Base-by-base conservation (phyloP, 2,329 filamentous ascomycete species). In the Trichophyton verrucosum region DNA sequence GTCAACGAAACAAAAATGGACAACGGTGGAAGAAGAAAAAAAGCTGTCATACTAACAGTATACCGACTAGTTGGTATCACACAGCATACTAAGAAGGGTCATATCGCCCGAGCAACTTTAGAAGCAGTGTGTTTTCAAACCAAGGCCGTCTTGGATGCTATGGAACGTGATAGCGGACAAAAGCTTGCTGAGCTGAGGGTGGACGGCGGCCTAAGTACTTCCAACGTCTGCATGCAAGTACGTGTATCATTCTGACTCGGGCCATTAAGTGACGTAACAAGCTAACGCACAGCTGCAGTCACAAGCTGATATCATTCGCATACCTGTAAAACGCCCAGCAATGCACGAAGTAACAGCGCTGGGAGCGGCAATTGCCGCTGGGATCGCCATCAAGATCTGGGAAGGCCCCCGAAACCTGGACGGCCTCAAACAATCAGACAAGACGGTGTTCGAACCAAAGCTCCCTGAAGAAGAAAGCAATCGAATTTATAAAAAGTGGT, bases 61-160 rank as follows among this genome's bases (percentile, higher is more conserved):
- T 36, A 7, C 62, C 38, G 7, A 17, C 24, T 63, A 84, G 84
- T 92, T 68, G 89, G 89, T 56, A 86, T 95, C 65, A 94, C 89
- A 0, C 87, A 91, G 67, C 87, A 91, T 75, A 96, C 91, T 0
- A 82, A 90, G 70, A 86, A 86, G 67, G 89, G 89, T 15, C 91
- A 96, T 72, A 89, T 96, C 67, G 90, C 89, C 51, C 86, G 91
- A 63, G 91, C 91, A 40, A 95, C 91, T 0, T 83, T 96, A 59
- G 91, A 96, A 75, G 90, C 91, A 3, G 91, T 89, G 42, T 95
- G 91, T 77, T 95, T 89, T 79, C 91, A 96, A 75, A 95, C 89
- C 24, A 91, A 91, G 68, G 91, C 91, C 22, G 95, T 96, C 68
- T 82, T 96, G 24, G 86, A 94, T 70, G 89, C 91, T 64, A 96